phyloP scores from a whole-genome alignment of 2,329 filamentous ascomycete species.

The Periconia digitata region DNA sequence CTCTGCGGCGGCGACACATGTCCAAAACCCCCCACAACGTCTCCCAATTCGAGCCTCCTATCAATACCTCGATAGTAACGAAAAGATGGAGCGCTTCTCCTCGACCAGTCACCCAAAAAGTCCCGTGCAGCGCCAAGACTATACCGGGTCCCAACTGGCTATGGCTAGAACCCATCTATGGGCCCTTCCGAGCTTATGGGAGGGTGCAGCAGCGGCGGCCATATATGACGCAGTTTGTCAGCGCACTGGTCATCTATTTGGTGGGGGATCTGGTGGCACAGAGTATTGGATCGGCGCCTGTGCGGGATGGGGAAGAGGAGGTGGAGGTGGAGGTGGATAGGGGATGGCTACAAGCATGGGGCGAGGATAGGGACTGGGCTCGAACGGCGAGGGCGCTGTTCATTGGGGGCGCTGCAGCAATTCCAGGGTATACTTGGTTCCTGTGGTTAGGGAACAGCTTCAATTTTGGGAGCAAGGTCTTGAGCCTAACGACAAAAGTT shows the following conservation, averaged over 20 bases:
- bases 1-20: slow-evolving; percentile 1
- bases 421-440: slow-evolving; percentile 83
- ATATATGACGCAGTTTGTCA: slow-evolving; percentile 76
- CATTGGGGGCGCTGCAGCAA: slow-evolving; percentile 72
- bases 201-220: slow-evolving; percentile 71
- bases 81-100: slow-evolving; percentile 19
- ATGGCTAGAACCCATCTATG: slow-evolving; percentile 50
- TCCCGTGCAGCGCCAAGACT: slow-evolving; percentile 21
- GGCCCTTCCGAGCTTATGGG: slow-evolving; percentile 61
- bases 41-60: slow-evolving; percentile 14
- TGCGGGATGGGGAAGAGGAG: neutral
- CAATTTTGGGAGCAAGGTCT: slow-evolving; percentile 74
- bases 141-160: slow-evolving; percentile 50
- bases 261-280: slow-evolving; percentile 78
- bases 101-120: slow-evolving; percentile 20
- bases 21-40: slow-evolving; percentile 9
- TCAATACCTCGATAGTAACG: slow-evolving; percentile 1
- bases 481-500: slow-evolving; percentile 71
- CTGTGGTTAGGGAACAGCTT: slow-evolving; percentile 78
- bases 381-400: slow-evolving; percentile 71
- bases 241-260: slow-evolving; percentile 76
- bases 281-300: slow-evolving; percentile 51
- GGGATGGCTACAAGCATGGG: slow-evolving; percentile 43
- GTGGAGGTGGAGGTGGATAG: slow-evolving; percentile 18
- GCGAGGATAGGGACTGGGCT: slow-evolving; percentile 47